Evolutionary conservation across 2,329 filamentous ascomycete genomes (phyloP).

Genomic region (Monosporascus sp.): DNA sequence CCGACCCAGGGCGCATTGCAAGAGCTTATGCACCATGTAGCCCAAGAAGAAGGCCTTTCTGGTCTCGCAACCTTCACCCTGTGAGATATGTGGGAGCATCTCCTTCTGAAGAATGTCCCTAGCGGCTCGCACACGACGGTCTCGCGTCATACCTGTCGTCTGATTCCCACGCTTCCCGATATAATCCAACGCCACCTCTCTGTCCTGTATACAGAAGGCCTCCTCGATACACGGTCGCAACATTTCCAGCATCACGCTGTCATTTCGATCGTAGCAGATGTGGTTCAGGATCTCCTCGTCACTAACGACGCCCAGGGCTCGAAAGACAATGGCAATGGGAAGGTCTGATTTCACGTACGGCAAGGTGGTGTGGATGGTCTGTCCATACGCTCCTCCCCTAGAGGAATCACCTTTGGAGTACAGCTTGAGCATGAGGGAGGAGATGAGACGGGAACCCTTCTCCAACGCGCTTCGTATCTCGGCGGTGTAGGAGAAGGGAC

Average conservation of each 20-base stretch:
- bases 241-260: slow-evolving; percentile 97
- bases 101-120: slow-evolving; percentile 96
- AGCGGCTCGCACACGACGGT: slow-evolving; percentile 88
- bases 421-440: slow-evolving; percentile 85
- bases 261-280: slow-evolving; percentile 92
- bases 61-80: slow-evolving; percentile 90
- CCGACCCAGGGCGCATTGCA: slow-evolving; percentile 88
- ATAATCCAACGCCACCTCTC: slow-evolving; percentile 88
- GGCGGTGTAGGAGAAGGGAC: slow-evolving; percentile 85
- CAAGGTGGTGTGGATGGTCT: slow-evolving; percentile 83
- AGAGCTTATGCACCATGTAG: slow-evolving; percentile 95
- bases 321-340: slow-evolving; percentile 91
- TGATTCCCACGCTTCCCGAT: slow-evolving; percentile 84
- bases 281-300: slow-evolving; percentile 98
- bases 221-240: slow-evolving; percentile 96
- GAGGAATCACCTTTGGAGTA: slow-evolving; percentile 77
- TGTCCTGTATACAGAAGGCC: slow-evolving; percentile 91
- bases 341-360: slow-evolving; percentile 94
- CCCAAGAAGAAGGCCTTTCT: slow-evolving; percentile 96
- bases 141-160: slow-evolving; percentile 67
- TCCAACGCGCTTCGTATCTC: slow-evolving; percentile 96
- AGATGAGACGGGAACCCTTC: slow-evolving; percentile 92
- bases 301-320: slow-evolving; percentile 90
- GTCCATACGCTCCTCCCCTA: slow-evolving; percentile 70
- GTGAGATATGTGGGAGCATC: slow-evolving; percentile 92